A percentile compares a stretch with the other conserved stretches of the same genome.
Evolutionary conservation across 1,284 basidiomycete genomes (phyloP).

Genomic region (Leucoagaricus sp.): DNA sequence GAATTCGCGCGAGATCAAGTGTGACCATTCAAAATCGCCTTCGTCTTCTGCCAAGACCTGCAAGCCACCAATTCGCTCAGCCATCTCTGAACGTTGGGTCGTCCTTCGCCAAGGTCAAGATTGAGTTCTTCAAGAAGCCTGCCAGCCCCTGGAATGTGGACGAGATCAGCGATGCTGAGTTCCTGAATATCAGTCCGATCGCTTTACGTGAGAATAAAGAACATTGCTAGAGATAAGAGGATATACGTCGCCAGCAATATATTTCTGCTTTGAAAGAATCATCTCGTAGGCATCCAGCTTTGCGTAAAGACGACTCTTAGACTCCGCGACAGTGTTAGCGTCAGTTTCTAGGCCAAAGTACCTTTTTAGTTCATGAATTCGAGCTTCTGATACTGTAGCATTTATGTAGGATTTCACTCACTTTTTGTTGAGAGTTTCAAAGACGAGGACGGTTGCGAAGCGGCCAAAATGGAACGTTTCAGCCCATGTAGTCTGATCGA

Average conservation of each 20-base stretch:
- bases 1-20: too few relatives aligned
- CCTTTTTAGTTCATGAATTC: neutral
- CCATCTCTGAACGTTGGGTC: constrained; percentile 29
- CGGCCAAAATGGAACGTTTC: constrained; percentile 52
- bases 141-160: neutral
- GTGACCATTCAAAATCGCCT: neutral
- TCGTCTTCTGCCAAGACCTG: constrained; percentile 16
- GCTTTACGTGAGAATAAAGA: neutral
- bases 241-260: constrained; percentile 45
- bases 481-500: constrained; percentile 54
- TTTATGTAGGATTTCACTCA: constrained; percentile 25
- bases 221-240: neutral
- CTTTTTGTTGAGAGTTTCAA: constrained; percentile 48
- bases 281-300: constrained; percentile 48
- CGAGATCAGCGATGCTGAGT: constrained; percentile 3
- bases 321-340: constrained; percentile 25
- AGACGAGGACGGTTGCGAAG: constrained; percentile 34
- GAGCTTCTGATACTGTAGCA: neutral
- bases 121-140: constrained; percentile 15
- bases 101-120: constrained; percentile 18
- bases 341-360: constrained; percentile 21
- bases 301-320: constrained; percentile 28
- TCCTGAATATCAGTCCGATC: neutral
- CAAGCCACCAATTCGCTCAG: constrained; percentile 22
- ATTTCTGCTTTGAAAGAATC: constrained; percentile 49